phyloP scores from a whole-genome alignment of 2,329 filamentous ascomycete genomes.

The Colletotrichum falcatum region DNA sequence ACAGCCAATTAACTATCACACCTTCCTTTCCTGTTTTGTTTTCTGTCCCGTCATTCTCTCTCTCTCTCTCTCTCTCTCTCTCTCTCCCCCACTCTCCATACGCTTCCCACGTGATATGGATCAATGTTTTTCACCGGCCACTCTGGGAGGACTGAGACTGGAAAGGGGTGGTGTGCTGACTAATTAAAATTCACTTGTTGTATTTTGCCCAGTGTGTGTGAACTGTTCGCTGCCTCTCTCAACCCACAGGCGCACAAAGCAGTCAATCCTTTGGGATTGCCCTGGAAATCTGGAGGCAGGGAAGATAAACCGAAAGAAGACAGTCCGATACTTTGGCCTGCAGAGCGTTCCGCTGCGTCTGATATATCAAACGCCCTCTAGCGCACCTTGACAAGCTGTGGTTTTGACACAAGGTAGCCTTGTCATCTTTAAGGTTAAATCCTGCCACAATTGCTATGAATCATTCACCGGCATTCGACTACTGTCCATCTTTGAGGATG shows the following conservation, averaged over 20 bases:
- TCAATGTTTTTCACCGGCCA: not conserved
- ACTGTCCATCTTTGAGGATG: not conserved
- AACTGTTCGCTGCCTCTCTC: not conserved
- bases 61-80: no score
- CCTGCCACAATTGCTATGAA: not conserved
- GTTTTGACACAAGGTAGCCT: not conserved
- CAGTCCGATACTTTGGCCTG: not conserved
- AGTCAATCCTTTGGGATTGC: not conserved
- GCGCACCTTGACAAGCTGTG: not conserved
- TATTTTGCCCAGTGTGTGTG: not conserved
- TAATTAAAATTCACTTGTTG: not conserved
- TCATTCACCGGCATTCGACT: not conserved
- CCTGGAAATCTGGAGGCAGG: not conserved
- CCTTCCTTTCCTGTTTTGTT: not conserved
- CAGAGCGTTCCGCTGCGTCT: not conserved
- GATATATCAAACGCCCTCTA: not conserved
- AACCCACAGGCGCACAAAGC: not conserved
- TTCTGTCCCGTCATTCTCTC: not conserved
- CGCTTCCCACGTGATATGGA: not conserved
- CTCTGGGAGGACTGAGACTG: no score
- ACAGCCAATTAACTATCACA: conserved; percentile 11
- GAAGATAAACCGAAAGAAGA: not conserved
- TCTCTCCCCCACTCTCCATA: no score
- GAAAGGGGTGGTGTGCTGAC: not conserved
- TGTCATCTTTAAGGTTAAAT: conserved; percentile 11